Evolutionary conservation across 1,284 basidiomycete genomes (phyloP), one percentile per base, ranked within the genome.

Genomic region (Gymnopus androsaceus): DNA sequence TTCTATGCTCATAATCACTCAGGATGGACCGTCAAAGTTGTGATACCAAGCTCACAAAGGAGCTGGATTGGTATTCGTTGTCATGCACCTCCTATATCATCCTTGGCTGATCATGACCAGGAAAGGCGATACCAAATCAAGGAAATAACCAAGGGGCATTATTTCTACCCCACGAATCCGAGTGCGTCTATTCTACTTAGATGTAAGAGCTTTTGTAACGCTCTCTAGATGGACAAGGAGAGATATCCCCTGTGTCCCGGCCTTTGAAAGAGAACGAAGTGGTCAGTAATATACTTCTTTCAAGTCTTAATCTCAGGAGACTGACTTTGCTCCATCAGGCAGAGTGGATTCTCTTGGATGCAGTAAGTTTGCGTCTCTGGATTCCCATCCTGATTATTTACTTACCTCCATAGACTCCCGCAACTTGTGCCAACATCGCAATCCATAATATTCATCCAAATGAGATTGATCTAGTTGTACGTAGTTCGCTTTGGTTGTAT

Each of bases 1-100:
- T 55, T 15, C 46, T 40, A 42, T 19, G 28, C 52, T 57, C 40
- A 25, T 17, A 36, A 21, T 44, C 7, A 49, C 25, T 62, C 49
- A 86, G 90, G 88, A 4, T 94, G 91, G 90, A 81, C 93, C 62
- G 90, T 97, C 38, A 88, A 86, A 63, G 94, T 97, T 3, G 93
- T 96, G 56, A 75, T 96, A 15, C 94, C 94, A 1, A 88, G 87
- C 62, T 82, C 86, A 15, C 94, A 97, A 70, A 94, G 92, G 71
- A 92, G 89, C 36, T 97, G 94, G 94, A 92, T 93, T 42, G 90
- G 89, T 87, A 58, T 54, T 71, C 62, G 23, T 36, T 30, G n/a
- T n/a, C 27, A 27, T 5, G 14, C 19, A 23, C 12, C 41, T 12
- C 33, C 41, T 30, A 27, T 57, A 21, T 37, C 48, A 50, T 14